phyloP scores from a whole-genome alignment of 495 filamentous ascomycete species.

The Apiosordaria backusii region DNA sequence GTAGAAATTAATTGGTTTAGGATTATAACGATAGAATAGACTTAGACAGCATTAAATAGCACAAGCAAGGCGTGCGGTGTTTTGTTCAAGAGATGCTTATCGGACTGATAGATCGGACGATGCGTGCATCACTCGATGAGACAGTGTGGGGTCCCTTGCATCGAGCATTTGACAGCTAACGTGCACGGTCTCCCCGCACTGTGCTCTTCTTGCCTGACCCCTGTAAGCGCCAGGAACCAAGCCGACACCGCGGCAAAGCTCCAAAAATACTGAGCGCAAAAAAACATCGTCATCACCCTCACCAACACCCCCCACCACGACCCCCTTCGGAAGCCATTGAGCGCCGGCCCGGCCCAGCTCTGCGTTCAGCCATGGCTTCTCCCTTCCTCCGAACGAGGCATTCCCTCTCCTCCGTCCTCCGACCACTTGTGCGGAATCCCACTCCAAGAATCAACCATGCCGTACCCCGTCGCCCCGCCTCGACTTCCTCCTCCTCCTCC shows the following conservation, averaged over 20 bases:
- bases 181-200: not conserved
- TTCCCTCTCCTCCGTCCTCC: slow-evolving; percentile 30
- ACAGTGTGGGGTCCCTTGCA: not conserved
- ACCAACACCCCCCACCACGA: slow-evolving; percentile 9
- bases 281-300: slow-evolving; percentile 10
- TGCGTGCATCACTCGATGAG: not conserved
- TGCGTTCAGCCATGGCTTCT: slow-evolving; percentile 35
- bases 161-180: not conserved
- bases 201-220: not conserved
- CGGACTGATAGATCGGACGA: not conserved
- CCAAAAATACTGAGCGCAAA: slow-evolving; percentile 1
- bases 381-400: slow-evolving; percentile 33
- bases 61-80: not conserved
- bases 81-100: not conserved
- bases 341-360: slow-evolving; percentile 36
- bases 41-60: not conserved
- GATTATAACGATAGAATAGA: not conserved
- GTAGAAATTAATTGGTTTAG: slow-evolving; percentile 4
- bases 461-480: slow-evolving; percentile 33
- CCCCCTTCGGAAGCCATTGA: slow-evolving; percentile 33
- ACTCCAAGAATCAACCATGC: slow-evolving; percentile 13
- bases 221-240: slow-evolving; percentile 2
- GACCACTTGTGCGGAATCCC: slow-evolving; percentile 21
- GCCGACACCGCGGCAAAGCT: not conserved
- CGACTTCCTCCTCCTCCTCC: slow-evolving; percentile 30